Percentiles rank a stretch among this genome's conserved stretches.
phyloP scores from a whole-genome alignment of 2,329 filamentous ascomycete genomes.

The Pestalotiopsis sp. region DNA sequence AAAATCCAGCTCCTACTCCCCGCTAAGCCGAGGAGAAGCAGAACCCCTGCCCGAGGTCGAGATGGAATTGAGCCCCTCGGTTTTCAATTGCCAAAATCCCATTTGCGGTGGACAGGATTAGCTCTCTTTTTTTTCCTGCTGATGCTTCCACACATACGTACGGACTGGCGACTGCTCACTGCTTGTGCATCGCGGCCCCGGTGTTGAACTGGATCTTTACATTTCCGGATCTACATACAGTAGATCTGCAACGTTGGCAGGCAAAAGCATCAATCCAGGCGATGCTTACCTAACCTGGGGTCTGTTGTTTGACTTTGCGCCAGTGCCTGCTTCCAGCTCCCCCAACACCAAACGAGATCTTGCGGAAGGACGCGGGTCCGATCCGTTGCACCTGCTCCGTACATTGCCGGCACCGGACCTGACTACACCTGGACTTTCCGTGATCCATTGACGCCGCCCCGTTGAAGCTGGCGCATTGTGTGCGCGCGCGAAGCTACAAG shows the following conservation, averaged over 20 bases:
- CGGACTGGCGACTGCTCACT: not conserved
- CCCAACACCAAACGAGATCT: not conserved
- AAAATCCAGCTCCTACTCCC: not conserved
- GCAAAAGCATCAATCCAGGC: not conserved
- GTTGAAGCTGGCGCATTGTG: not conserved
- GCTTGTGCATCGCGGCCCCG: not conserved
- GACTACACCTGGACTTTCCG: not conserved
- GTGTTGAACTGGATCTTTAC: not conserved
- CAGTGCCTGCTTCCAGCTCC: not conserved
- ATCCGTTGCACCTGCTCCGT: not conserved
- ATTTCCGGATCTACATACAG: not conserved
- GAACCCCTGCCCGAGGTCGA: not conserved
- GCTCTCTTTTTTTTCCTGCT: not conserved
- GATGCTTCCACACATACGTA: not conserved
- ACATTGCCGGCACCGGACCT: not conserved
- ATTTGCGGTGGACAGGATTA: constrained; percentile 1
- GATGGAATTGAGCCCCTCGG: constrained; percentile 2
- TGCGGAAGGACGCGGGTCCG: not conserved
- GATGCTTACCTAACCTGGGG: not conserved
- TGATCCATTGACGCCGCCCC: not conserved
- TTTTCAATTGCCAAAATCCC: constrained; percentile 11
- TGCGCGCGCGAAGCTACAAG: not conserved
- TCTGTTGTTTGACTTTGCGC: not conserved
- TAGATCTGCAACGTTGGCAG: not conserved
- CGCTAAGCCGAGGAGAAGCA: constrained; percentile 9